A percentile compares a stretch with the other conserved stretches of the same genome.
These are phyloP conservation scores for Flueggea neowawraea DNA, from an alignment of 441 rosid genomes.

Conservation along the genomic window DNA sequence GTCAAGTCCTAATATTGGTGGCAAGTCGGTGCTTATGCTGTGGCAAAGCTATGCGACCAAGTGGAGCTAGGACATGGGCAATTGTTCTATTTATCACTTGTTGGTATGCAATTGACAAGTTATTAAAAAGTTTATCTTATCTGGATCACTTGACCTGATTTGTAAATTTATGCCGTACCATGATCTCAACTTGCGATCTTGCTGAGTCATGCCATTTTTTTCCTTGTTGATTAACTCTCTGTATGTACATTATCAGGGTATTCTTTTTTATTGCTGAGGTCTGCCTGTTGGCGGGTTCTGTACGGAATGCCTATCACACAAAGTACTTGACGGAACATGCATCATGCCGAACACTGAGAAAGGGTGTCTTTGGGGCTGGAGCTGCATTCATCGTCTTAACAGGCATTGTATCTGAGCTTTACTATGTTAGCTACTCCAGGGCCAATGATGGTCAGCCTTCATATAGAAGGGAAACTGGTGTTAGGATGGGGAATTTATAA, in stretches of 20 bases:
- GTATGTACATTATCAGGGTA: conserved; percentile 48
- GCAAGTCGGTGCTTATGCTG: conserved; percentile 76
- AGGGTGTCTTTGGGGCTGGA: conserved; percentile 82
- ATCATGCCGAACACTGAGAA: conserved; percentile 60
- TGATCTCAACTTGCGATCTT: neutral
- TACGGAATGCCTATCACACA: conserved; percentile 78
- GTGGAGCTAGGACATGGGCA: conserved; percentile 75
- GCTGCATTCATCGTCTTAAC: conserved; percentile 75
- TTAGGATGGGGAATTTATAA: conserved; percentile 71
- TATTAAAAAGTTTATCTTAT: too few species aligned
- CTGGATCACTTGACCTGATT: neutral
- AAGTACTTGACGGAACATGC: conserved; percentile 35
- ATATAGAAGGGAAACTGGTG: conserved; percentile 49
- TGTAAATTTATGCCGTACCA: too few species aligned
- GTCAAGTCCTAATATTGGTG: conserved; percentile 63
- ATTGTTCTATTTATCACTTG: conserved; percentile 67
- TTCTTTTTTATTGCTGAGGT: conserved; percentile 78
- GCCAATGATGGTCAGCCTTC: conserved; percentile 39
- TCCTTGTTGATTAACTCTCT: neutral
- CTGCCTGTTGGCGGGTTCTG: conserved; percentile 82
- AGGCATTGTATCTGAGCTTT: conserved; percentile 69
- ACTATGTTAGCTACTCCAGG: conserved; percentile 58
- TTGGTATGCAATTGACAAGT: conserved; percentile 42
- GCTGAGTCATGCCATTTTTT: neutral
- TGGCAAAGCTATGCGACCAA: conserved; percentile 71